Evolutionary conservation across 208 protist species (phyloP).

Genomic region (Tetramitus jugosus): DNA sequence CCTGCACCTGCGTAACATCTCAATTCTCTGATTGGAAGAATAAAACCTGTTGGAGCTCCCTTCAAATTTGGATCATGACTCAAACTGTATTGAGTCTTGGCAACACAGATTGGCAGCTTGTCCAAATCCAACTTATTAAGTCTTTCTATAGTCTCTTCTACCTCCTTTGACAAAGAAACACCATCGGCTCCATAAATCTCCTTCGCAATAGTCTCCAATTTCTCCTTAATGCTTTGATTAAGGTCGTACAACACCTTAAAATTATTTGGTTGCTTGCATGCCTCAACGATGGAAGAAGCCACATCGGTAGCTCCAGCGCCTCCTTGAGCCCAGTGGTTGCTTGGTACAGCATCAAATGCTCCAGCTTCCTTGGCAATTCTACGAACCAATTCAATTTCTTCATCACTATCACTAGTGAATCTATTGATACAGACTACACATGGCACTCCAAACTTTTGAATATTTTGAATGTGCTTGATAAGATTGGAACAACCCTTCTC

Average conservation of each 20-base stretch:
- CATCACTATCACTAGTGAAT: conserved; percentile 76
- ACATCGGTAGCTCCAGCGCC: conserved; percentile 73
- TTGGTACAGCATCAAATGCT: conserved; percentile 74
- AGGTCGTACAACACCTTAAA: conserved; percentile 85
- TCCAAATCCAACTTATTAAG: conserved; percentile 69
- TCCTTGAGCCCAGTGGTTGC: conserved; percentile 80
- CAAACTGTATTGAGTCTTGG: conserved; percentile 94
- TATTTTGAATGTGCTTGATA: conserved; percentile 79
- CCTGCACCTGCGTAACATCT: conserved; percentile 78
- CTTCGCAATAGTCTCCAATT: conserved; percentile 88
- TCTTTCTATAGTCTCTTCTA: conserved; percentile 68
- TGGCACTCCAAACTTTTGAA: conserved; percentile 84
- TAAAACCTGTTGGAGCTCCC: conserved; percentile 47
- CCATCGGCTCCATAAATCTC: conserved; percentile 86
- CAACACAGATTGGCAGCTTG: conserved; percentile 87
- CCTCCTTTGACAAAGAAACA: conserved; percentile 71
- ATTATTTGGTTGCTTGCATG: conserved; percentile 52
- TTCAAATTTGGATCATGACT: conserved; percentile 75
- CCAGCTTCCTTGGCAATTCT: conserved; percentile 59
- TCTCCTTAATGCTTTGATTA: conserved; percentile 73
- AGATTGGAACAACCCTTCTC: conserved; percentile 74
- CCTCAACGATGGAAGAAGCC: conserved; percentile 66
- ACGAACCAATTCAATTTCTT: conserved; percentile 71
- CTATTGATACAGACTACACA: conserved; percentile 89
- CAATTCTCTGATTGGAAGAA: conserved; percentile 81